Evolutionary conservation across 73 alveolate genomes (phyloP).

Genomic region (Paramecium sonneborni): DNA sequence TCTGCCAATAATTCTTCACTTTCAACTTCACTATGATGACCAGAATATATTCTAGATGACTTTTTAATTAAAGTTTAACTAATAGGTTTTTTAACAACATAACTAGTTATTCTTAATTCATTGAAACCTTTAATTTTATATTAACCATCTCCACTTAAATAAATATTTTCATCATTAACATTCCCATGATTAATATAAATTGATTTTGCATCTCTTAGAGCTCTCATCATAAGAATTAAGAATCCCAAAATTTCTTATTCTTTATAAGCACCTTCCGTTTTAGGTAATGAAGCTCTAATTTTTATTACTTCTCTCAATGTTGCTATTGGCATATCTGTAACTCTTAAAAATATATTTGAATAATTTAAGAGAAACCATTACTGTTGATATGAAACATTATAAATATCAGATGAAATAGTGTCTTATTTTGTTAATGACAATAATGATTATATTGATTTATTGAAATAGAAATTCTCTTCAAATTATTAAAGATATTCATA

Average conservation of each 20-base stretch:
- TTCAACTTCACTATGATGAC: background rate
- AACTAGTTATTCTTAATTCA: constrained; percentile 12
- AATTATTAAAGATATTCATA: background rate
- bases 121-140: background rate
- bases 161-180: constrained; percentile 3
- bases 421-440: background rate
- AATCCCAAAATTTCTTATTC: constrained; percentile 43
- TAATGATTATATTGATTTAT: background rate
- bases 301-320: background rate
- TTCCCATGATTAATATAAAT: constrained; percentile 38
- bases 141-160: background rate
- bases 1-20: background rate
- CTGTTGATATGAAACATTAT: background rate
- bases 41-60: background rate
- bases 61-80: background rate
- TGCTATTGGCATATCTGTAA: background rate
- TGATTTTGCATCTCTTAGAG: background rate
- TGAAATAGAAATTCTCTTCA: background rate
- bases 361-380: constrained; percentile 1
- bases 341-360: background rate
- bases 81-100: background rate
- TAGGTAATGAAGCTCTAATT: background rate
- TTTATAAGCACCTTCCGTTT: background rate
- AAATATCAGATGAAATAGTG: background rate
- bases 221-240: constrained; percentile 12